Conservation (phyloP, 345 rosid species). For the Bruguiera gymnorhiza region DNA sequence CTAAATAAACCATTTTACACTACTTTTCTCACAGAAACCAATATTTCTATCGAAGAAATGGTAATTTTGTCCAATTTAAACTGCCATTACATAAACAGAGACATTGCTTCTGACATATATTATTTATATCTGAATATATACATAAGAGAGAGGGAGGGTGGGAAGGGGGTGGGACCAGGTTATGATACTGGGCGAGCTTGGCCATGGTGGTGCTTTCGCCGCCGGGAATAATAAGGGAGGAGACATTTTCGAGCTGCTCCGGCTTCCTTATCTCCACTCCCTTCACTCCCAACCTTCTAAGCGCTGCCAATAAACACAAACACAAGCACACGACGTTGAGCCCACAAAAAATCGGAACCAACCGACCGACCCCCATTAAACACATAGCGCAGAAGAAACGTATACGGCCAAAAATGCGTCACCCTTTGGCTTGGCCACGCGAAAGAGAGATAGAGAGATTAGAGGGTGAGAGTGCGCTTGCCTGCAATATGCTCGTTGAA, state of each 20-base stretch:
- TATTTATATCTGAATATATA: not conserved
- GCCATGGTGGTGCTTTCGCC: constrained; percentile 99
- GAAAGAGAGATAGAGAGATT: not conserved
- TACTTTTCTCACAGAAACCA: no score
- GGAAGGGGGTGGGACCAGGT: constrained; percentile 42
- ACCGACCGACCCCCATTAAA: not conserved
- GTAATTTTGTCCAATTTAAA: no score
- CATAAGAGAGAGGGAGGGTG: not conserved
- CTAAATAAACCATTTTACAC: no score
- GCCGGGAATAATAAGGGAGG: constrained; percentile 91
- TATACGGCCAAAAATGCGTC: no score
- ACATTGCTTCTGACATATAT: no score
- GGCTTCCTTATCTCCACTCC: constrained; percentile 87
- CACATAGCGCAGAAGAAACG: no score
- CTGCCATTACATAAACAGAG: no score
- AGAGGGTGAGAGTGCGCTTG: constrained; percentile 7
- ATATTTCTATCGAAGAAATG: no score
- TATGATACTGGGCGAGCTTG: constrained; percentile 85
- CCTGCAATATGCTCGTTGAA: constrained; percentile 97
- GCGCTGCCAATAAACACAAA: constrained; percentile 33
- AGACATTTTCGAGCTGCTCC: constrained; percentile 64
- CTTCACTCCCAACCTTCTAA: constrained; percentile 78
- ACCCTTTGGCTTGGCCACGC: no score
- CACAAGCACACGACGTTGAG: not conserved
- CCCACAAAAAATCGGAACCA: not conserved